phyloP scores from a whole-genome alignment of 2,329 filamentous ascomycete genomes.

The Colletotrichum lentis region DNA sequence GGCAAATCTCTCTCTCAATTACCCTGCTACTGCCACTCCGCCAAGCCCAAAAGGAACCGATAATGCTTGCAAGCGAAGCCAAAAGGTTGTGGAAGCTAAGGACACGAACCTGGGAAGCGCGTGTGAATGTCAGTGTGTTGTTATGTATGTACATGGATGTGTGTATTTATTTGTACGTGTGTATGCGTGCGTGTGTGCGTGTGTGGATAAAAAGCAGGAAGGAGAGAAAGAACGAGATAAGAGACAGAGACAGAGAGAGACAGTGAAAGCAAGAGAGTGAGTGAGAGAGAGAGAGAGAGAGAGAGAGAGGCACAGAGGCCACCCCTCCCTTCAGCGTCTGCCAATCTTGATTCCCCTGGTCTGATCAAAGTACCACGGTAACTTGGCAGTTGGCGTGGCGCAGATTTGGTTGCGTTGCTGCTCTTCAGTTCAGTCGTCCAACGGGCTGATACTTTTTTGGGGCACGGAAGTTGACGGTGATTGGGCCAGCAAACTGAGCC shows the following conservation, averaged over 20 bases:
- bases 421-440: background rate
- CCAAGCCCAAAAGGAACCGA: slow-evolving; percentile 1
- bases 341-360: slow-evolving; percentile 29
- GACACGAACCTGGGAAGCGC: background rate
- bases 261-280: background rate
- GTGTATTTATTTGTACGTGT: no score
- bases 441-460: no score
- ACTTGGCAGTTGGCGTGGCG: slow-evolving; percentile 26
- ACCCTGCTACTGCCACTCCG: background rate
- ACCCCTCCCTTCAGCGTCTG: slow-evolving; percentile 3
- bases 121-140: background rate
- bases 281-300: slow-evolving; percentile 2
- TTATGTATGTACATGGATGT: no score
- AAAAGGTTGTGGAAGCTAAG: background rate
- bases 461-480: no score
- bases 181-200: background rate
- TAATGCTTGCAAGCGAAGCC: background rate
- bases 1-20: background rate
- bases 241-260: slow-evolving; percentile 11
- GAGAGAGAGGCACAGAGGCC: slow-evolving; percentile 4
- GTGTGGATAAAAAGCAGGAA: background rate
- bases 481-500: no score
- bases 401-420: slow-evolving; percentile 10
- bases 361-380: slow-evolving; percentile 11
- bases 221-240: slow-evolving; percentile 2